Percentiles rank a stretch among this genome's conserved stretches.
Evolutionary conservation across 1,139 yeast genomes (phyloP).

Genomic region (Taiozyma sp.): DNA sequence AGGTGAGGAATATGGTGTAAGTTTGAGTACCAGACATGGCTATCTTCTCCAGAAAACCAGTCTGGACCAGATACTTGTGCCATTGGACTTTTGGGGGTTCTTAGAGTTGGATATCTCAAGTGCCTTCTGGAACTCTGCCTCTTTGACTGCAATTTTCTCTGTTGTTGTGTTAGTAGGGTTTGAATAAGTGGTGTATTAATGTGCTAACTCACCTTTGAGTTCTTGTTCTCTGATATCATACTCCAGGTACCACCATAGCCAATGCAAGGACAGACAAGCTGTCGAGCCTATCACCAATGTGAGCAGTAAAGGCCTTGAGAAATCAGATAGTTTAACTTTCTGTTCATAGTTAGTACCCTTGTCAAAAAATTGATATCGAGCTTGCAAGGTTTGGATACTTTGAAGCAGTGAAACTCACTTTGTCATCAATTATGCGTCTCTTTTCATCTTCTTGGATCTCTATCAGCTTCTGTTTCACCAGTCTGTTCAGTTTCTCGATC

Average conservation of each 20-base stretch:
- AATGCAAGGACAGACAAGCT: slow-evolving; percentile 24
- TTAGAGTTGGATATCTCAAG: not conserved
- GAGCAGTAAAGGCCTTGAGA: slow-evolving; percentile 11
- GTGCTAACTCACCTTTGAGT: slow-evolving; percentile 7
- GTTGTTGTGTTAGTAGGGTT: slow-evolving; percentile 1
- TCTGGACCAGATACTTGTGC: not conserved
- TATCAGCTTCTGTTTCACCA: slow-evolving; percentile 9
- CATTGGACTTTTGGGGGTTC: too few species aligned
- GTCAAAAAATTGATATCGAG: not conserved
- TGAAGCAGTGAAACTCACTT: slow-evolving; percentile 3
- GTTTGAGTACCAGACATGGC: not conserved
- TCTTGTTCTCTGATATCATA: slow-evolving; percentile 25
- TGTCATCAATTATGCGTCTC: not conserved
- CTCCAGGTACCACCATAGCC: slow-evolving; percentile 28
- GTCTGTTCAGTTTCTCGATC: slow-evolving; percentile 9
- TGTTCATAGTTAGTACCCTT: slow-evolving; percentile 1
- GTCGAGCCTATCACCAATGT: slow-evolving; percentile 11
- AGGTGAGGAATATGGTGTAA: not conserved
- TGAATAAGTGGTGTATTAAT: not conserved
- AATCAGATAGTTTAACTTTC: slow-evolving; percentile 11
- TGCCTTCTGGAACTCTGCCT: slow-evolving; percentile 2
- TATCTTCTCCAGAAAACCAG: not conserved
- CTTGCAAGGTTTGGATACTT: not conserved
- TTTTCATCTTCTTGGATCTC: slow-evolving; percentile 8
- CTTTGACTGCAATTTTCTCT: slow-evolving; percentile 3